Percentiles rank a stretch among this genome's conserved stretches.
Evolutionary conservation across 495 filamentous ascomycete genomes (phyloP).

Genomic region (Talaromyces nanjingensis): DNA sequence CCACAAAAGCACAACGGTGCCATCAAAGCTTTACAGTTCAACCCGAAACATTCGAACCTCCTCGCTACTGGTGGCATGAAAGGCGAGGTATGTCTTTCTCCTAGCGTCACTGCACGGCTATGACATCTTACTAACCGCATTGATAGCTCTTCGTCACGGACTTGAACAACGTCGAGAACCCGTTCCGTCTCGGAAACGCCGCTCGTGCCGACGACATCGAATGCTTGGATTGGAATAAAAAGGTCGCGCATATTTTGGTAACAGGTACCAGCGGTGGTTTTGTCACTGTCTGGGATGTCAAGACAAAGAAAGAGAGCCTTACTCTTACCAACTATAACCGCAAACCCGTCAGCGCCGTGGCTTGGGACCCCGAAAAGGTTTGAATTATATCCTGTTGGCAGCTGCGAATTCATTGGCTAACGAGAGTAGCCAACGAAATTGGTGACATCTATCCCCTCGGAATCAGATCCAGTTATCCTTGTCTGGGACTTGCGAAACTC

Average conservation of each 20-base stretch:
- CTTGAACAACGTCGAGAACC: conserved; percentile 77
- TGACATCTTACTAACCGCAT: background rate
- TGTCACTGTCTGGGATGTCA: conserved; percentile 97
- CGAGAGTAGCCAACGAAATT: conserved; percentile 68
- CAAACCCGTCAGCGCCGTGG: conserved; percentile 90
- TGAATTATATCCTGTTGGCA: background rate
- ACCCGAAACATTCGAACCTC: conserved; percentile 85
- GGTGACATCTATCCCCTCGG: conserved; percentile 84
- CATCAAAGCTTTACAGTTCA: conserved; percentile 96
- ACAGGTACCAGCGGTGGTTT: conserved; percentile 93
- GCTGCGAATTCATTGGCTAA: conserved; percentile 10
- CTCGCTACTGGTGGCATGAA: conserved; percentile 89
- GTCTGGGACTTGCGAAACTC: conserved; percentile 96
- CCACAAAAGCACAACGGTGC: conserved; percentile 90
- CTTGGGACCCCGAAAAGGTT: conserved; percentile 88
- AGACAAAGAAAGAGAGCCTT: conserved; percentile 91
- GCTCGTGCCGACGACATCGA: conserved; percentile 91
- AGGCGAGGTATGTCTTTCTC: conserved; percentile 53
- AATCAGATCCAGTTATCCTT: conserved; percentile 80
- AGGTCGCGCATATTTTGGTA: conserved; percentile 91
- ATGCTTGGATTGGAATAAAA: conserved; percentile 96
- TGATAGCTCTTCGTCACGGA: conserved; percentile 80
- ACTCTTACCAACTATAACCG: conserved; percentile 88
- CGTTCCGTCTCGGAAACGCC: conserved; percentile 82
- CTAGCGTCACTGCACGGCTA: background rate